Evolutionary conservation across 164 flowering plant genomes (phyloP), one percentile per base, ranked within the genome.

Genomic region (Dillenia suffruticosa): DNA sequence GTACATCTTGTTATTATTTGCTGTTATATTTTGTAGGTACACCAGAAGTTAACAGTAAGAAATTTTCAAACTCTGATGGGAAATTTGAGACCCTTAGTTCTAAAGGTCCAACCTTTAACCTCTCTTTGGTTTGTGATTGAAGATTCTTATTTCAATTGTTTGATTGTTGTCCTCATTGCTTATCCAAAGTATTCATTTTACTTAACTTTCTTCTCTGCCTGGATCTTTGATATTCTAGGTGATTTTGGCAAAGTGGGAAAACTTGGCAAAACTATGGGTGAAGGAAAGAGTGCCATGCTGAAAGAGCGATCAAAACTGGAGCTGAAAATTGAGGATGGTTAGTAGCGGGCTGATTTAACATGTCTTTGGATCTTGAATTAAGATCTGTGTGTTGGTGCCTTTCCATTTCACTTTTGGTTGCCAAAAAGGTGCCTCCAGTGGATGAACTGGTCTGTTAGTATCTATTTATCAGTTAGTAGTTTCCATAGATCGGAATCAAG

Each of bases 301-400:
- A 80, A 80, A 63, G 75, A 66, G 58, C 69, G 82, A 10, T 50
- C 66, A 6, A 63, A 73, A 32, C 64, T 66, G 50, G 84, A 79
- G 70, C 76, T 81, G 45, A 81, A 67, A 32, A 48, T 76, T 63
- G 88, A 84, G 58, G 66, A 78, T 5, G 92, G 96, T 83, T 57
- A 26, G 78, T 73, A 12, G 49, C 60, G 63, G 12, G 9, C 48
- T 9, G n/a, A 9, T 19, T 58, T 12, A 59, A 1, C 24, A 10
- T 49, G 54, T 15, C 43, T 12, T 57, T 10, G 19, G 12, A 45
- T 8, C 22, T 53, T 8, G 44, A 56, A 1, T 10, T 65, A 13
- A n/a, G 15, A 8, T 13, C 54, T 51, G 10, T 17, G 4, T 55
- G 12, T 6, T 40, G 13, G 44, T 22, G 17, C 40, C 61, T 7